A percentile compares a stretch with the other conserved stretches of the same genome.
Conservation (phyloP, 2,329 filamentous ascomycete genomes). For the Epichloe gansuensis region DNA sequence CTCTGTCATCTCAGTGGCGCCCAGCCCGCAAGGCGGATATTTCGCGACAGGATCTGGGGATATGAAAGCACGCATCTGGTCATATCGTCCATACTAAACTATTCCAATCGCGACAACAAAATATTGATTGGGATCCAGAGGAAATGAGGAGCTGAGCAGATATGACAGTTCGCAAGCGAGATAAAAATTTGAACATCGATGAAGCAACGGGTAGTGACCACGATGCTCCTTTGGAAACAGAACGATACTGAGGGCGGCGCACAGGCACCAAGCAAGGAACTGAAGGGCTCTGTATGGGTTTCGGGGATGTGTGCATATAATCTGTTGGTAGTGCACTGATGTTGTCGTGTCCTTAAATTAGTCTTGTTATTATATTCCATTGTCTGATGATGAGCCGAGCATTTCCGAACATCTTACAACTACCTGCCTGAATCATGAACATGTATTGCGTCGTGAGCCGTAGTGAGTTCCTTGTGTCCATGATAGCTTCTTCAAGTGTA, state of each 20-base stretch:
- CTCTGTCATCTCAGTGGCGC: slow-evolving; percentile 93
- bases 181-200: slow-evolving; percentile 4
- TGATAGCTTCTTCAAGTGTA: not conserved
- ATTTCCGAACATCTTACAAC: not conserved
- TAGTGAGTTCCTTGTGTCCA: not conserved
- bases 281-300: slow-evolving; percentile 15
- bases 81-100: slow-evolving; percentile 47
- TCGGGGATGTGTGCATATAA: slow-evolving; percentile 8
- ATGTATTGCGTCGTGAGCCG: not conserved
- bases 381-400: not conserved
- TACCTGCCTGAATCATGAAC: not conserved
- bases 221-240: slow-evolving; percentile 2
- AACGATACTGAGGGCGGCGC: slow-evolving; percentile 11
- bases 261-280: slow-evolving; percentile 15
- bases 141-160: not conserved
- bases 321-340: not conserved
- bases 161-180: not conserved
- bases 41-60: slow-evolving; percentile 97
- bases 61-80: slow-evolving; percentile 97
- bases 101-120: not conserved
- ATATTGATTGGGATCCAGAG: not conserved
- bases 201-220: slow-evolving; percentile 1
- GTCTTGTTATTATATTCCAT: not conserved
- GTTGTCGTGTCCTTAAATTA: not conserved
- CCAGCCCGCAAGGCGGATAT: slow-evolving; percentile 73